A percentile compares a stretch with the other conserved stretches of the same genome.
Conservation (phyloP, 2,329 filamentous ascomycete species). For the Botrytis tulipae region DNA sequence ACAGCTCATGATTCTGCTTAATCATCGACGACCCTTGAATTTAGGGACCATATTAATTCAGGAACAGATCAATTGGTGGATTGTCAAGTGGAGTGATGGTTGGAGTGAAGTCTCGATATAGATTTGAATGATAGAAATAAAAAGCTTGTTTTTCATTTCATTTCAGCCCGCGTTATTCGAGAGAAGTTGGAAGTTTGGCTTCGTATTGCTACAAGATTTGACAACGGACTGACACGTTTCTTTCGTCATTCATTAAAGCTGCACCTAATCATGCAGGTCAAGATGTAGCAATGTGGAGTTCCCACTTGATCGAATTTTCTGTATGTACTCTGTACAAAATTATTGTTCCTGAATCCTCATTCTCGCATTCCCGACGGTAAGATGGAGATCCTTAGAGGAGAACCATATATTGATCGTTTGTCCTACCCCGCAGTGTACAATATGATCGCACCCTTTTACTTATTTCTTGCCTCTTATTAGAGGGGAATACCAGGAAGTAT, state of each 20-base stretch:
- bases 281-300: neutral
- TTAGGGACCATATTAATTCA: neutral
- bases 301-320: conserved; percentile 7
- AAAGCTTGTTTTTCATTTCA: conserved; percentile 3
- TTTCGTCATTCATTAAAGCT: conserved; percentile 6
- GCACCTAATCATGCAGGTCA: conserved; percentile 12
- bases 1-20: rapidly evolving
- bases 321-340: neutral
- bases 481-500: neutral
- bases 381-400: neutral
- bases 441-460: neutral
- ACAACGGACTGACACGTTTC: conserved; percentile 9
- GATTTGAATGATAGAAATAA: neutral
- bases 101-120: conserved; percentile 14
- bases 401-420: neutral
- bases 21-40: neutral
- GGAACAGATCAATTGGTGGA: conserved; percentile 12
- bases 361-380: neutral
- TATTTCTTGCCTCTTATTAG: neutral
- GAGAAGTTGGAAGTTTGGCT: neutral
- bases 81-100: neutral
- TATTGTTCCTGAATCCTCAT: conserved; percentile 2
- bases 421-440: conserved; percentile 4
- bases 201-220: neutral
- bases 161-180: neutral